Percentiles rank a stretch among this genome's conserved stretches.
Conservation (phyloP, 768 basidiomycete species). For the Suillus weaverae region DNA sequence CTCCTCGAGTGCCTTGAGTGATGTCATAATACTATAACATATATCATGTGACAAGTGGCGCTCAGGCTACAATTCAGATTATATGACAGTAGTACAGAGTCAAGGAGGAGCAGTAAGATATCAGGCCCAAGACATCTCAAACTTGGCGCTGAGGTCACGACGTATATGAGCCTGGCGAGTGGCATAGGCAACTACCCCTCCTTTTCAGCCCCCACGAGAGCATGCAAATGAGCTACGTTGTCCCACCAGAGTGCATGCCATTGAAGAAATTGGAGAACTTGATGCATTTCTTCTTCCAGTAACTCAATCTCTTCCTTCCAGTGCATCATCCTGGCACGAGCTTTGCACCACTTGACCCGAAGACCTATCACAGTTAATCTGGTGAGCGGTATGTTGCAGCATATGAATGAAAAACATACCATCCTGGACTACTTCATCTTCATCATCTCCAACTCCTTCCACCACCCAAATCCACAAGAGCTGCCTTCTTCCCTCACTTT, state of each 20-base stretch:
- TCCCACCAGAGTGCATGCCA: neutral
- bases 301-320: constrained; percentile 25
- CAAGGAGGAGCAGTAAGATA: too few relatives aligned
- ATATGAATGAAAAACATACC: neutral
- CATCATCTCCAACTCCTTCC: neutral
- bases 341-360: constrained; percentile 19
- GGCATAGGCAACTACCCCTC: too few relatives aligned
- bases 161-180: too few relatives aligned
- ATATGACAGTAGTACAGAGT: too few relatives aligned
- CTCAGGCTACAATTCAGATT: too few relatives aligned
- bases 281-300: constrained; percentile 27
- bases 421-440: neutral
- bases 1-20: too few relatives aligned
- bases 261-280: constrained; percentile 14
- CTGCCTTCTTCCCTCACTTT: constrained; percentile 9
- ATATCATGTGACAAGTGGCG: too few relatives aligned
- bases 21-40: too few relatives aligned
- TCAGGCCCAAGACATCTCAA: too few relatives aligned
- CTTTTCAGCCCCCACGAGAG: too few relatives aligned
- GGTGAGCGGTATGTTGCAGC: neutral
- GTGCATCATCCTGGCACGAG: constrained; percentile 12
- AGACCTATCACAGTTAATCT: constrained; percentile 14
- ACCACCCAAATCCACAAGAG: constrained; percentile 12
- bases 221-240: too few relatives aligned
- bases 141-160: too few relatives aligned